Base-by-base conservation (phyloP, 345 rosid genomes). In the Xanthoceras sorbifolium region DNA sequence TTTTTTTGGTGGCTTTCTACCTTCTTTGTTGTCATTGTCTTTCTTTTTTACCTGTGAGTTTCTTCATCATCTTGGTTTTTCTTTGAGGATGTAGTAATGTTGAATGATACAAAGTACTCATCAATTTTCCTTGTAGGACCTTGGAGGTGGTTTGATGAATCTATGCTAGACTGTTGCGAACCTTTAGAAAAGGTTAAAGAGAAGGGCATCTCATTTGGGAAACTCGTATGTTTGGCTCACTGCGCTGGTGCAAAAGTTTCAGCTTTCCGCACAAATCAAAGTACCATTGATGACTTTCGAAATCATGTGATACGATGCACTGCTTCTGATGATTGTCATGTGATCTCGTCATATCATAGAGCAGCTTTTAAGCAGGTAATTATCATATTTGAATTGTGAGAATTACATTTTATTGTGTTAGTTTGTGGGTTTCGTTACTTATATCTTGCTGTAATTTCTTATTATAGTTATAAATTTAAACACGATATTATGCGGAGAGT, bases 141-240 rank as follows among this genome's bases (percentile, higher is more conserved):
- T 38, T 95, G 98, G 98, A 90, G 99, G 86, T 95, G 99, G 99
- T 95, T 95, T 79, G 99, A 95, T 80, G 99, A 91, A 79, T 89
- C 97, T 42, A 93, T 95, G 99, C 82, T 95, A 29, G 97, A 91
- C 55, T 95, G 99, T 76, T 95, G 99, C 50, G 97, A 95, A 84
- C 96, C 98, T 29, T 80, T 95, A 71, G 97, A 95, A 72, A 84
- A 83, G 77, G 94, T 95, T 36, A 90, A 91, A 81, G 89, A 87
- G 26, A 85, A 89, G 63, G 99, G 99, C 36, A 91, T 95, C 79
- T 86, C 98, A 26, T 90, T 95, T 84, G 99, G 97, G 20, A 95
- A 89, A 83, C 85, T 95, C 76, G 94, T 91, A 5, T 95, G 98
- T 83, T 86, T 95, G 80, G 99, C 91, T 79, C 92, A 88, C 74